These are phyloP conservation scores for Populus hybrid DNA, from an alignment of 441 rosid genomes.

Conservation along the genomic window DNA sequence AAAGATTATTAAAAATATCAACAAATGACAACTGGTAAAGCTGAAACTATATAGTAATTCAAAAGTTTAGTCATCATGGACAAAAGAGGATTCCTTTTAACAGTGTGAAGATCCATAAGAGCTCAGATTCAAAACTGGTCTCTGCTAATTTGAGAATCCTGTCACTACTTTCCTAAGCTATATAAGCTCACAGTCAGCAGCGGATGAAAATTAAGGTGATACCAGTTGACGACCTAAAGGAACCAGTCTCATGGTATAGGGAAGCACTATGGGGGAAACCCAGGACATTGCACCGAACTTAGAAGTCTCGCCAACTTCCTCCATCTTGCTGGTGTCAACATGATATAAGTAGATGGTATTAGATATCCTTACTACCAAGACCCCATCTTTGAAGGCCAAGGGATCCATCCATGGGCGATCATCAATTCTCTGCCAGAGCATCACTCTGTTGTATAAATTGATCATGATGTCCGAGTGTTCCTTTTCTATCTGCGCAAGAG, in stretches of 20 bases:
- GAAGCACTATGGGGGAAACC: slow-evolving; percentile 24
- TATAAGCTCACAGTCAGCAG: not conserved
- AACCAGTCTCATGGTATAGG: slow-evolving; percentile 35
- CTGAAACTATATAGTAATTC: not conserved
- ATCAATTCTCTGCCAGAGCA: not conserved
- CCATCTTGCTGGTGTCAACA: slow-evolving; percentile 21
- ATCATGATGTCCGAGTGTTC: slow-evolving; percentile 21
- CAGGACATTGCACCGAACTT: slow-evolving; percentile 16
- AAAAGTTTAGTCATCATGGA: not conserved
- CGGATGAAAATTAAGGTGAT: not conserved
- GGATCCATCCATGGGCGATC: slow-evolving; percentile 33
- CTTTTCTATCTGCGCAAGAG: slow-evolving; percentile 30
- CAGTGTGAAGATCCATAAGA: not conserved
- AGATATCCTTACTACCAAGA: slow-evolving; percentile 26
- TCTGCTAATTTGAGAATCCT: not conserved
- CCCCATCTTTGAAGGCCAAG: slow-evolving; percentile 37
- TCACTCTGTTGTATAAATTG: slow-evolving; percentile 21
- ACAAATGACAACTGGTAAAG: not conserved
- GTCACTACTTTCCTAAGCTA: not conserved
- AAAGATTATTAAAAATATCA: too few species aligned
- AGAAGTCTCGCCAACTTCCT: slow-evolving; percentile 15
- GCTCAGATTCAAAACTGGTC: not conserved
- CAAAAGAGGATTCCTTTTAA: not conserved
- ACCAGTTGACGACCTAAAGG: slow-evolving; percentile 9
- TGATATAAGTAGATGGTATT: slow-evolving; percentile 22